Evolutionary conservation across 371 early-diverging fungal species (phyloP).

Genomic region (Circinella minor): DNA sequence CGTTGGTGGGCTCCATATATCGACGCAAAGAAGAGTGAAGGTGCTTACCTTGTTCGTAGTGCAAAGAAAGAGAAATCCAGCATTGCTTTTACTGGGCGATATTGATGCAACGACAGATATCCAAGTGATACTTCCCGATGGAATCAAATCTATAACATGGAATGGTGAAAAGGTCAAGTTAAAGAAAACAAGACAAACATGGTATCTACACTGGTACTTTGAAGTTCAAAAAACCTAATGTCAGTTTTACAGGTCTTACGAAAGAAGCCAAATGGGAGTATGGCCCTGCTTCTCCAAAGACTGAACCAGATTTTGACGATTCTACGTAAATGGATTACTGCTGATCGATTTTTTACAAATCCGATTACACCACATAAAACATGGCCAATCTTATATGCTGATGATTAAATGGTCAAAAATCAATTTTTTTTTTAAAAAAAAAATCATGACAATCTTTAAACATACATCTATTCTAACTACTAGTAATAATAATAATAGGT

Average conservation of each 20-base stretch:
- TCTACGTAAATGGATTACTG: constrained; percentile 21
- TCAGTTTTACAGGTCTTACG: constrained; percentile 16
- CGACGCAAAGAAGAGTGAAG: neutral
- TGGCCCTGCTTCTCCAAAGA: constrained; percentile 27
- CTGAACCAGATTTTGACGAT: constrained; percentile 28
- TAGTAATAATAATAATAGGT: constrained; percentile 1
- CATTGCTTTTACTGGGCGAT: constrained; percentile 23
- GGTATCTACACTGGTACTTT: constrained; percentile 19
- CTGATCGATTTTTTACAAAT: constrained; percentile 20
- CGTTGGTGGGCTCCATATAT: constrained; percentile 27
- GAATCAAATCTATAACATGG: constrained; percentile 17
- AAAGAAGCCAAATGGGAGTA: constrained; percentile 23
- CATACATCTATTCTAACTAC: neutral
- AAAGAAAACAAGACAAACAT: constrained; percentile 8
- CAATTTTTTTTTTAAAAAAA: neutral
- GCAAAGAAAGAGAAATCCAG: neutral
- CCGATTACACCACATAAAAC: constrained; percentile 19
- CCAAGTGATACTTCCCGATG: constrained; percentile 19
- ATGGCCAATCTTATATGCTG: constrained; percentile 29
- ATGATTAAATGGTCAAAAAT: constrained; percentile 15
- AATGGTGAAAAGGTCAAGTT: constrained; percentile 17
- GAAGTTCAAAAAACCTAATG: constrained; percentile 8
- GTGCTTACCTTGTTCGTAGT: constrained; percentile 30
- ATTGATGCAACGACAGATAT: constrained; percentile 21
- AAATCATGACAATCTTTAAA: neutral